Evolutionary conservation across 768 basidiomycete genomes (phyloP).

Genomic region (Boletellus ananas): DNA sequence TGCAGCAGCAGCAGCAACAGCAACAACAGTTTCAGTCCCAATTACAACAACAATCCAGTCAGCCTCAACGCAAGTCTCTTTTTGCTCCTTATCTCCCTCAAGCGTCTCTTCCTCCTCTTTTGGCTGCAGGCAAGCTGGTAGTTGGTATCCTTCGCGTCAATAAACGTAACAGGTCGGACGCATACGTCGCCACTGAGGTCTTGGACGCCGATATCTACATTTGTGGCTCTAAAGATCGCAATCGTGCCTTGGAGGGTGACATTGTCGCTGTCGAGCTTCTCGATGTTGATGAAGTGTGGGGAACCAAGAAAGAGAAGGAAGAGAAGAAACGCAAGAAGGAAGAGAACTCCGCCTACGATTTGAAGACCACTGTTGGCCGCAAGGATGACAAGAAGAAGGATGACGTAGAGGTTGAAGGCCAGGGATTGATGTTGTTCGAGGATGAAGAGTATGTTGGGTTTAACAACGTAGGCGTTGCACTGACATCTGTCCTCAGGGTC

Average conservation of each 20-base stretch:
- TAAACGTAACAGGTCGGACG: constrained; percentile 97
- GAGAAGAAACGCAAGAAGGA: constrained; percentile 99
- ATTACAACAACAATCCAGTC: constrained; percentile 85
- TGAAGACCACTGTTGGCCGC: constrained; percentile 66
- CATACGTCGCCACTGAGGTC: constrained; percentile 97
- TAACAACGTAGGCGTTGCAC: constrained; percentile 1
- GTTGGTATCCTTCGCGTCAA: constrained; percentile 97
- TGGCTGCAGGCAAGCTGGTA: constrained; percentile 95
- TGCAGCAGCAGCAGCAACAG: constrained; percentile 85
- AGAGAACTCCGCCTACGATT: constrained; percentile 93
- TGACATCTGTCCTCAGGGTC: constrained; percentile 50
- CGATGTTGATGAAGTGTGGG: constrained; percentile 97
- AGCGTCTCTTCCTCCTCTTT: constrained; percentile 91
- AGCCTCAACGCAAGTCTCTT: constrained; percentile 95
- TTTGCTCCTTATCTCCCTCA: constrained; percentile 99
- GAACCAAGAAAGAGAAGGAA: constrained; percentile 99
- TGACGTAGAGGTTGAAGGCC: constrained; percentile 98
- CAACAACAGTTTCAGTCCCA: constrained; percentile 84
- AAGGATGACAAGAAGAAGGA: constrained; percentile 99
- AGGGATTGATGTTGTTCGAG: constrained; percentile 93
- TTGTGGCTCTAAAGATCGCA: constrained; percentile 97
- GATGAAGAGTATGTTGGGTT: constrained; percentile 78
- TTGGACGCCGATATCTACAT: constrained; percentile 99
- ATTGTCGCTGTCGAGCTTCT: constrained; percentile 97
- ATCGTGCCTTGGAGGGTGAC: constrained; percentile 96